Base-by-base conservation (phyloP, 2,329 filamentous ascomycete genomes). In the Penicillium italicum region DNA sequence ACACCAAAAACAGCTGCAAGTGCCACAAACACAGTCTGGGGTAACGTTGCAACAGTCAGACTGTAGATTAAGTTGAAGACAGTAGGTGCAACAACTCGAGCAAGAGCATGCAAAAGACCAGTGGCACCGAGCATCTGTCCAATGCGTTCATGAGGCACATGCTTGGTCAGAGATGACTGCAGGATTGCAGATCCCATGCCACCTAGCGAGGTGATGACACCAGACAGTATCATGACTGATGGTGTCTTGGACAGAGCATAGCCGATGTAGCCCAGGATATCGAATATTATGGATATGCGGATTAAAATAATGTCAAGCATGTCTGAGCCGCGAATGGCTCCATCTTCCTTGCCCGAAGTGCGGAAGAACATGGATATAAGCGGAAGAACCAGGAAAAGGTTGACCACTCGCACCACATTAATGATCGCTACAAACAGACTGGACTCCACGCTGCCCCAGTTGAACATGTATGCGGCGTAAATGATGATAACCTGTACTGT, bases 111-210 rank as follows among this genome's bases (percentile, higher is more conserved):
- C 55, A 97, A 75, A 58, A 97, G 78, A 0, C 93, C 94, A 16
- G 87, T 88, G 1, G 91, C 92, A 22, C 94, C 94, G 0, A 99
- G 81, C n/a, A 97, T 78, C 70, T 94, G 86, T 0, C 94, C 94
- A 0, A 94, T 87, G 44, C 84, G 83, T 60, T 94, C 89, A 0
- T 85, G 80, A 0, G 92, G 90, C 0, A 97, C 87, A 71, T 97
- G 94, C 70, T 97, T 97, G 20, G 91, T 97, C 48, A 97, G 77
- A 0, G 88, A 83, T 1, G 89, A 87, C 68, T 96, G 91, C 47
- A 96, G 80, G 0, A 90, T 94, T 1, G 94, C 92, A 34, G 87
- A 88, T 0, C 88, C 92, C 43, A 97, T 86, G 1, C 92, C 92
- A 24, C 93, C 93, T 37, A 95, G 76, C 0, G 90, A 82, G 1